These are phyloP conservation scores for Chrysosphaeria jannelii DNA, from an alignment of 2,329 filamentous ascomycete genomes.

Conservation along the genomic window DNA sequence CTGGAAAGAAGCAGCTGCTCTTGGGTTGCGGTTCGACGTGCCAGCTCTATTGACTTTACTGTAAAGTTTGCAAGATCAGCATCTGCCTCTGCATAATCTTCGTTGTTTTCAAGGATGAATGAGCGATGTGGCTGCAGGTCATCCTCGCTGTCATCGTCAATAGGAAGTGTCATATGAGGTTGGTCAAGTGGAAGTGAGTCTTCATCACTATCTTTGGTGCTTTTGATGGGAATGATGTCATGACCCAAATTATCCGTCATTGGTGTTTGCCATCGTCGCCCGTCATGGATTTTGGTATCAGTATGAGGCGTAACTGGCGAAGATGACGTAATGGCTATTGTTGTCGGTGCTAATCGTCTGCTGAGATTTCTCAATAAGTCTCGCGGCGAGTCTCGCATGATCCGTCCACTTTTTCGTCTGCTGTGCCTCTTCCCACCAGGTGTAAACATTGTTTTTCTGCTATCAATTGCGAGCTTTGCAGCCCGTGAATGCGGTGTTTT, in stretches of 20 bases:
- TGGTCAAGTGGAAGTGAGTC: slow-evolving; percentile 18
- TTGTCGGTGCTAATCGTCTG: slow-evolving; percentile 19
- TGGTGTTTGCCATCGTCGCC: slow-evolving; percentile 2
- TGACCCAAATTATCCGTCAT: slow-evolving; percentile 1
- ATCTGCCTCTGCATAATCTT: slow-evolving; percentile 2
- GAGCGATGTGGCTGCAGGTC: slow-evolving; percentile 21
- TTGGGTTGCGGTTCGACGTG: slow-evolving; percentile 20
- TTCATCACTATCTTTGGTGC: neutral
- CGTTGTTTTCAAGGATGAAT: slow-evolving; percentile 15
- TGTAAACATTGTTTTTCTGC: slow-evolving; percentile 27
- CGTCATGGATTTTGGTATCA: no score
- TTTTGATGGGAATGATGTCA: slow-evolving; percentile 1
- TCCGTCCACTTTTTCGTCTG: slow-evolving; percentile 24
- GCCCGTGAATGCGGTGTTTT: slow-evolving; percentile 33
- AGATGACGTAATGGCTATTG: slow-evolving; percentile 11
- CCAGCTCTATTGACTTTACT: slow-evolving; percentile 25
- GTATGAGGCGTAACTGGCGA: slow-evolving; percentile 2
- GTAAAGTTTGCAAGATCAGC: slow-evolving; percentile 22
- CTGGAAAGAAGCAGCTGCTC: slow-evolving; percentile 8
- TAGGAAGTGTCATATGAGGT: slow-evolving; percentile 23
- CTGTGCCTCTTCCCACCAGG: slow-evolving; percentile 17
- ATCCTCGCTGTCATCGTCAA: slow-evolving; percentile 20
- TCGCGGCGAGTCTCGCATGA: slow-evolving; percentile 23
- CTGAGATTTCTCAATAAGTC: slow-evolving; percentile 22
- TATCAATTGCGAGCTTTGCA: slow-evolving; percentile 25